A percentile compares a stretch with the other conserved stretches of the same genome.
phyloP scores from a whole-genome alignment of 345 rosid species.

The Brassica rapa region DNA sequence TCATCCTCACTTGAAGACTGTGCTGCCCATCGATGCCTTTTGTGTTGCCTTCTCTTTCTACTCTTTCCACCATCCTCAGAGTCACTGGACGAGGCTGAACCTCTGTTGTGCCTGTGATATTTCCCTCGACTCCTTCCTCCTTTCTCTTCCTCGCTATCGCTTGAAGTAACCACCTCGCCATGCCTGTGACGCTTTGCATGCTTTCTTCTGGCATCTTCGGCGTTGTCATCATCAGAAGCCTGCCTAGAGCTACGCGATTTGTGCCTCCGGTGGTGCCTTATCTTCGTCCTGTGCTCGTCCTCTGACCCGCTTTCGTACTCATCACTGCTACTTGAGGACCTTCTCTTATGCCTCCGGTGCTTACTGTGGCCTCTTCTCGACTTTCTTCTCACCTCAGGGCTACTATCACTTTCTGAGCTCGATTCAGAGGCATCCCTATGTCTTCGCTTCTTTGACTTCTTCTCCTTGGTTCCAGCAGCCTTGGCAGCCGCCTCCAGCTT shows the following conservation, averaged over 20 bases:
- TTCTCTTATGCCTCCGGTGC: constrained; percentile 58
- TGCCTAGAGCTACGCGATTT: constrained; percentile 47
- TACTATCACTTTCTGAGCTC: constrained; percentile 48
- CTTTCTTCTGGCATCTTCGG: constrained; percentile 32
- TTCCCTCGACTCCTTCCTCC: constrained; percentile 42
- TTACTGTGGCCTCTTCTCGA: constrained; percentile 42
- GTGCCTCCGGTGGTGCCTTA: constrained; percentile 46
- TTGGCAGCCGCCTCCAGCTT: constrained; percentile 89
- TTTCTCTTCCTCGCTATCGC: constrained; percentile 37
- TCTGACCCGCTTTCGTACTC: constrained; percentile 50
- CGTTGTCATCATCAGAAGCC: constrained; percentile 46
- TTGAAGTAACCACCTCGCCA: constrained; percentile 43
- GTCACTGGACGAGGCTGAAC: constrained; percentile 38
- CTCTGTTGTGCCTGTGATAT: constrained; percentile 42
- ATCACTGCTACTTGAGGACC: constrained; percentile 45
- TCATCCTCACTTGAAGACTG: constrained; percentile 42
- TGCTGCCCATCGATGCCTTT: constrained; percentile 19
- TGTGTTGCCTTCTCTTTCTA: constrained; percentile 44
- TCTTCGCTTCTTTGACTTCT: constrained; percentile 68
- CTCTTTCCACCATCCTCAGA: constrained; percentile 39
- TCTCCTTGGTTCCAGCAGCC: constrained; percentile 63
- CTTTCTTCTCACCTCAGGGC: constrained; percentile 55
- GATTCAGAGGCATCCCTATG: constrained; percentile 51
- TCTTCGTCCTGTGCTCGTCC: constrained; percentile 54
- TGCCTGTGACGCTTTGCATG: constrained; percentile 36